Evolutionary conservation across 139 green algal species (phyloP), one percentile per base, ranked within the genome.

Genomic region (Picocystis salinarum): DNA sequence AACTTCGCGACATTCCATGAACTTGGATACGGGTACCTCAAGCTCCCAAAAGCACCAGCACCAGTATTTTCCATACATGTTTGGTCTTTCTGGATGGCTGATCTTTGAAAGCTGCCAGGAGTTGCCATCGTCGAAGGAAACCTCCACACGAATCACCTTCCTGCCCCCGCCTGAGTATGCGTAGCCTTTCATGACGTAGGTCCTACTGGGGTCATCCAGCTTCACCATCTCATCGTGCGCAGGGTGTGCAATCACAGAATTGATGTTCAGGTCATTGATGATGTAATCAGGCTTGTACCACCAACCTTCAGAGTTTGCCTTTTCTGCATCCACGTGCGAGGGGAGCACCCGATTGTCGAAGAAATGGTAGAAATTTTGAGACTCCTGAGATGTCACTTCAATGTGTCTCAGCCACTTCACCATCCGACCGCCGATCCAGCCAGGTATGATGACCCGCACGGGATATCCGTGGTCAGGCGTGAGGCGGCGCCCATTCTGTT

Each of bases 201-300:
- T 54, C 15, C 33, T 13, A 27, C 12, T 30, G 37, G 73, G 57
- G 6, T 25, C n/a, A 17, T 55, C 22, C 30, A 46, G n/a, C 17
- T n/a, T 45, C 19, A 96, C 33, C 10, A 85, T 48, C 61, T 94
- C 80, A 39, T 91, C 77, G 56, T 98, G 85, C 45, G 56, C 70
- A 4, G 88, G 88, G 15, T 62, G 64, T 10, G 65, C 64, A 9
- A 94, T 81, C 19, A 75, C 82, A 2, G 59, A 77, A 62, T 98
- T 92, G 56, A 98, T 86, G 69, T 94, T 93, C 23, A 98, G 64
- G 46, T 98, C 72, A 52, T 94, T 98, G 75, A 95, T 89, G 56
- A 98, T 92, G 59, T 78, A 96, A 48, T 96, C 87, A 3, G 83
- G 81, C 50, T 92, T 86, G 70, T 75, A 90, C 85, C 87, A 97